Base-by-base conservation (phyloP, 805 yeast species). In the Hanseniaspora vineae region DNA sequence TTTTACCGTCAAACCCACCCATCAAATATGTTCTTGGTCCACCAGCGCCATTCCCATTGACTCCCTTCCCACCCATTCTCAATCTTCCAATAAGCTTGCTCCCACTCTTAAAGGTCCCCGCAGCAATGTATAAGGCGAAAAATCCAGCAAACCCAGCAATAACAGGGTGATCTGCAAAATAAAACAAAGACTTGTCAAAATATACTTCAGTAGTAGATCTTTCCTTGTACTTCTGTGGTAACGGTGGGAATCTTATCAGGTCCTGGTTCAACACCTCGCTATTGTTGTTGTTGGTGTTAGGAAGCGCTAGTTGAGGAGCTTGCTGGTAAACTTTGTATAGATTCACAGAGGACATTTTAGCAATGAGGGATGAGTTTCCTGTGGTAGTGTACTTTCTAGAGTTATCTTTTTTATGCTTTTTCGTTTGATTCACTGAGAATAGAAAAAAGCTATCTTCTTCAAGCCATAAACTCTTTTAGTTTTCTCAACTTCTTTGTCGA, bases 1-100 rank as follows among this genome's bases (percentile, higher is more conserved):
- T 87, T 64, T 90, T 92, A n/a, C 77, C 64, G 35, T 89, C 96
- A 66, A 90, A 90, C 1, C 96, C 86, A 49, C 97, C 98, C 61
- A 80, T 86, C 60, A 72, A 68, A 59, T 80, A 90, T 17, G 65
- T 63, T 35, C 52, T 48, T 6, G 54, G 53, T 39, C 86, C 83
- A n/a, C 87, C 83, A 18, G 39, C 44, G 6, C 46, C 48, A 52
- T 79, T 82, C 39, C 70, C 65, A 52, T 73, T 76, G 33, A 55
- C 46, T 40, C 61, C 62, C 1, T 60, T 58, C 35, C 53, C 55
- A 37, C 50, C 53, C 13, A 11, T 18, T 19, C 31, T 19, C 10
- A 40, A 19, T 48, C 48, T 48, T 12, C 39, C 19, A 13, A 48
- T 39, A 40, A 64, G 39, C 3, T 52, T 57, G 2, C 59, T 50